Conservation (phyloP, 345 rosid species). For the Bruguiera sexangula region DNA sequence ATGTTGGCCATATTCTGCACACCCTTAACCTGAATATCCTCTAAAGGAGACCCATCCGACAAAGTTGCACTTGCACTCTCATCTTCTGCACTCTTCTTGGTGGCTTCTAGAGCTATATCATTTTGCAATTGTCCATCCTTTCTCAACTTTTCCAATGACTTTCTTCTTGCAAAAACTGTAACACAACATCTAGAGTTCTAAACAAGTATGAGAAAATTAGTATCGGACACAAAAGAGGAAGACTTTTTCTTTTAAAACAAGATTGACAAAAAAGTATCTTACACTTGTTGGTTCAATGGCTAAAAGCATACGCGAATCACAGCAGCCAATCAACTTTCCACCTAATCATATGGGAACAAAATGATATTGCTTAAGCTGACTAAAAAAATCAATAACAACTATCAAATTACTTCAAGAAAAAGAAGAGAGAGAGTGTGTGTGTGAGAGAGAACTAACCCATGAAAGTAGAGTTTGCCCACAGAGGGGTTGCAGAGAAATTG, state of each 20-base stretch:
- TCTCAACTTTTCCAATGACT: conserved; percentile 45
- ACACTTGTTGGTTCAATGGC: conserved; percentile 22
- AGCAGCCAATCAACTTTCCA: conserved; percentile 17
- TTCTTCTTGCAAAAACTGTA: conserved; percentile 38
- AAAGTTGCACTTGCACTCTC: conserved; percentile 19
- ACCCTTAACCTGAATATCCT: conserved; percentile 27
- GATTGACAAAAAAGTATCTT: conserved; percentile 20
- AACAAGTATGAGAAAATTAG: background rate
- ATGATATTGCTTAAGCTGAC: background rate
- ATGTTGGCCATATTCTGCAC: conserved; percentile 18
- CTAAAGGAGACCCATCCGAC: conserved; percentile 25
- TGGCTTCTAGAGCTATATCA: conserved; percentile 15
- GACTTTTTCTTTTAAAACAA: background rate
- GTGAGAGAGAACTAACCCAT: conserved; percentile 23
- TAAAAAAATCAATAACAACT: background rate
- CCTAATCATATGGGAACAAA: background rate
- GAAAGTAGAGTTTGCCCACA: conserved; percentile 19
- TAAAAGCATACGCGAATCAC: conserved; percentile 5
- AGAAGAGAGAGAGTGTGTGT: background rate
- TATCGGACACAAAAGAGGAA: background rate
- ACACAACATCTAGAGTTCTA: conserved; percentile 32
- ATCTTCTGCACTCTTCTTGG: conserved; percentile 8
- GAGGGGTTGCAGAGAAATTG: background rate
- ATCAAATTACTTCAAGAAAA: background rate
- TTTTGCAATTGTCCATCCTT: conserved; percentile 25